phyloP scores from a whole-genome alignment of 495 filamentous ascomycete species.

The Penicillium roqueforti region DNA sequence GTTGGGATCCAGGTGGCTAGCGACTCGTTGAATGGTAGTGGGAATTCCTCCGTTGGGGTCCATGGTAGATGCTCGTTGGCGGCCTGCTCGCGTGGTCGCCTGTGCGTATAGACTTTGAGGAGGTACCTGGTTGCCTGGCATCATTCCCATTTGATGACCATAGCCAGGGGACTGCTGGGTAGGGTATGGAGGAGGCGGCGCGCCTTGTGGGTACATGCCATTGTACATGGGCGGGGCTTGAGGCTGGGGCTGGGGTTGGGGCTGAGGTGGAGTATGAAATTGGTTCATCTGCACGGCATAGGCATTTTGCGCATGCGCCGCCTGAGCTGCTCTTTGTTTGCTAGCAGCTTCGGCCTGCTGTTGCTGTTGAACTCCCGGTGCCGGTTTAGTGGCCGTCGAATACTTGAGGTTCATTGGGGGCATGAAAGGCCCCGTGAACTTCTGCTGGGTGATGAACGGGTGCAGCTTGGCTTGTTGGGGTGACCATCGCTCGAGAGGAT shows the following conservation, averaged over 20 bases:
- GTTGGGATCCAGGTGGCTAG: slow-evolving; percentile 91
- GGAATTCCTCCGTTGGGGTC: slow-evolving; percentile 93
- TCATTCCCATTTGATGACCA: slow-evolving; percentile 70
- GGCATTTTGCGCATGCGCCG: slow-evolving; percentile 57
- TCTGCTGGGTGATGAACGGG: slow-evolving; percentile 98
- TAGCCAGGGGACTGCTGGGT: slow-evolving; percentile 63
- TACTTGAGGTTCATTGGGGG: slow-evolving; percentile 97
- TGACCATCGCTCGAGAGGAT: slow-evolving; percentile 95
- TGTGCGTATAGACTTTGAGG: slow-evolving; percentile 75
- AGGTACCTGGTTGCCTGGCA: slow-evolving; percentile 62
- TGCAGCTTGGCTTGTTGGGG: slow-evolving; percentile 96
- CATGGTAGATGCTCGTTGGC: slow-evolving; percentile 93
- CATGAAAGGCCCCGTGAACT: slow-evolving; percentile 91
- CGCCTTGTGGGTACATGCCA: slow-evolving; percentile 70
- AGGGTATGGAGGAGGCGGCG: slow-evolving; percentile 86
- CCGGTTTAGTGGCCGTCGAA: slow-evolving; percentile 74
- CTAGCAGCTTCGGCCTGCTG: slow-evolving; percentile 88
- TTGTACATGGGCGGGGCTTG: slow-evolving; percentile 64
- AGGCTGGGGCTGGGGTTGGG: slow-evolving; percentile 48
- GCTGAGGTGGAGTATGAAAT: slow-evolving; percentile 47
- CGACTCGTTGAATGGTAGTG: slow-evolving; percentile 88
- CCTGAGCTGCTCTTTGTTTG: slow-evolving; percentile 71
- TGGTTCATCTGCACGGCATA: slow-evolving; percentile 60
- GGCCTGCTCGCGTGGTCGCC: slow-evolving; percentile 72
- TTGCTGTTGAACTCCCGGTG: slow-evolving; percentile 96